These are phyloP conservation scores for Ceratobasidium sp. DNA, from an alignment of 1,284 basidiomycete genomes.

Conservation along the genomic window DNA sequence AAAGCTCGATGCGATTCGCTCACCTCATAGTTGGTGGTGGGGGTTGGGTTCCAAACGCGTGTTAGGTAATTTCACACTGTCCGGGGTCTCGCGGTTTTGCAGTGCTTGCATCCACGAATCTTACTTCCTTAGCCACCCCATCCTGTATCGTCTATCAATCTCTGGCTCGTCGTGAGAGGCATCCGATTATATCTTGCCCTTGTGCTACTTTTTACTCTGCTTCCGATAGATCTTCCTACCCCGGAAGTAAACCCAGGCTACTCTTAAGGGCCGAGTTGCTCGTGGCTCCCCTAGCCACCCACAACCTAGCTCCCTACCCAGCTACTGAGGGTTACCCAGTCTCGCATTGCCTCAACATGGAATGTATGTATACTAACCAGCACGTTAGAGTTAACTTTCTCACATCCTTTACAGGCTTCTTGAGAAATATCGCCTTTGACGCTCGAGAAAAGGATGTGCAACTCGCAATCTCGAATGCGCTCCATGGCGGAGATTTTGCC, in stretches of 20 bases:
- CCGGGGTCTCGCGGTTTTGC: slow-evolving; percentile 2
- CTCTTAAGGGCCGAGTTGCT: neutral
- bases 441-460: slow-evolving; percentile 15
- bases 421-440: slow-evolving; percentile 27
- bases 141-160: neutral
- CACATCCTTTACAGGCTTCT: slow-evolving; percentile 10
- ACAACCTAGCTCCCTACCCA: neutral
- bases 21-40: slow-evolving; percentile 39
- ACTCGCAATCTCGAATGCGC: slow-evolving; percentile 18
- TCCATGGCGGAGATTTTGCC: slow-evolving; percentile 37
- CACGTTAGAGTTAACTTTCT: neutral
- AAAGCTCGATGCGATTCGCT: neutral
- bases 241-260: neutral
- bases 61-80: neutral
- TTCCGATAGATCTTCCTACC: neutral
- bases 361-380: neutral
- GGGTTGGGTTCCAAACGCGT: slow-evolving; percentile 5
- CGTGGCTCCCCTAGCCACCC: slow-evolving; percentile 35
- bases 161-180: too few species aligned
- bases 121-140: slow-evolving; percentile 19
- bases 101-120: neutral
- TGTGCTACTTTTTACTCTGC: neutral
- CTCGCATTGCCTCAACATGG: neutral
- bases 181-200: too few species aligned
- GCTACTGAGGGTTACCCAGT: too few species aligned